Evolutionary conservation across 164 flowering plant species (phyloP).

Genomic region (Santalum album): DNA sequence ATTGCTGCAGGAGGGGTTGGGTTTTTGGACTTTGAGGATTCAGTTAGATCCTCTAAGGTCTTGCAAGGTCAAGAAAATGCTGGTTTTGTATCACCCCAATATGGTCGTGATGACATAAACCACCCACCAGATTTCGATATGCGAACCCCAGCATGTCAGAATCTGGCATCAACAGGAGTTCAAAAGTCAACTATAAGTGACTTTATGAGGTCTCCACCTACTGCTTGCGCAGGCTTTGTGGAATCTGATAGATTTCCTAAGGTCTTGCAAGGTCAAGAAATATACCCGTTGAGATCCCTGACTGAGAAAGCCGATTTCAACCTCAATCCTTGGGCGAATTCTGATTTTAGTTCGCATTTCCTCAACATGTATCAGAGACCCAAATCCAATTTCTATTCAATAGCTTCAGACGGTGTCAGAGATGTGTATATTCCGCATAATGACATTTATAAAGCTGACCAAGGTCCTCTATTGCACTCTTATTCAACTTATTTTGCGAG

Average conservation of each 20-base stretch:
- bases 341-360: constrained; percentile 25
- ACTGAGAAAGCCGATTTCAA: constrained; percentile 28
- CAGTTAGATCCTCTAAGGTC: constrained; percentile 88
- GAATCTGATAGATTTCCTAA: constrained; percentile 61
- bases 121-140: constrained; percentile 36
- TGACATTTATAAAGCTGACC: constrained; percentile 22
- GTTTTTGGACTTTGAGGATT: constrained; percentile 63
- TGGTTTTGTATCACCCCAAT: constrained; percentile 46
- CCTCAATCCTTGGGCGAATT: constrained; percentile 33
- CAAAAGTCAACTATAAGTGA: constrained; percentile 18
- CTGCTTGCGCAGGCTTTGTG: constrained; percentile 51
- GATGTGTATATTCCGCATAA: constrained; percentile 31
- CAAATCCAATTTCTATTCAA: constrained; percentile 36
- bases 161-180: constrained; percentile 20
- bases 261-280: constrained; percentile 99
- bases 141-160: constrained; percentile 25
- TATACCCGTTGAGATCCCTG: constrained; percentile 47
- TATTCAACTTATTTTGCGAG: constrained; percentile 20
- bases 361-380: constrained; percentile 33
- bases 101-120: constrained; percentile 43
- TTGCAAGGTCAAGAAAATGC: constrained; percentile 99
- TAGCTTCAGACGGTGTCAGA: constrained; percentile 36
- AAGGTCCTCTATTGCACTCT: constrained; percentile 20
- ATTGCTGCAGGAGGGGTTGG: constrained; percentile 37
- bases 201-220: constrained; percentile 24